Percentiles rank a stretch among this genome's conserved stretches.
These are phyloP conservation scores for Globisporangium iwayamae DNA, from an alignment of 352 stramenopile genomes.

Conservation along the genomic window DNA sequence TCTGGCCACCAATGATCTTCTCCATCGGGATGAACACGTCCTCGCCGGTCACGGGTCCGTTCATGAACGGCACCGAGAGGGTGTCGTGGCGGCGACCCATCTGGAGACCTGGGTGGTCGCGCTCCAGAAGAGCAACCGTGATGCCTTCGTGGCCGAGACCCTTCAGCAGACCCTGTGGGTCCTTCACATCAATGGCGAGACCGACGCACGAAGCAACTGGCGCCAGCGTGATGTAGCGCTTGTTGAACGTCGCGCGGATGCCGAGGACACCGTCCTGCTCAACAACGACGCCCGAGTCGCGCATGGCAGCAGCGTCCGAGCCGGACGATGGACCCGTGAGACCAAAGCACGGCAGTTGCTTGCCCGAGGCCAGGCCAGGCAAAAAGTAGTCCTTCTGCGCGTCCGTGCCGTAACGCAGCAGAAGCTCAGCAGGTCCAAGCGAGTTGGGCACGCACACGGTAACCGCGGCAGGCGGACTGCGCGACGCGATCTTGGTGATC, in stretches of 20 bases:
- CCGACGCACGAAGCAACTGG: constrained; percentile 96
- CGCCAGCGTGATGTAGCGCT: constrained; percentile 98
- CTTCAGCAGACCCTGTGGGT: constrained; percentile 94
- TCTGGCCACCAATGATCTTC: constrained; percentile 96
- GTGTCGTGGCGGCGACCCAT: constrained; percentile 97
- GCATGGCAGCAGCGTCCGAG: constrained; percentile 94
- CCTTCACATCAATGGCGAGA: constrained; percentile 95
- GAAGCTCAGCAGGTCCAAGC: constrained; percentile 93
- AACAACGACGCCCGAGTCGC: constrained; percentile 92
- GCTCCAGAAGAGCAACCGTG: constrained; percentile 95
- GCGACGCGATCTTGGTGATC: constrained; percentile 92
- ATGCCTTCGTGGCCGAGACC: constrained; percentile 93
- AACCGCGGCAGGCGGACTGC: constrained; percentile 87
- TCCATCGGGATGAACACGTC: constrained; percentile 98
- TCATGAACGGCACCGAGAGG: constrained; percentile 97
- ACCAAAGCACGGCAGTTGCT: constrained; percentile 97
- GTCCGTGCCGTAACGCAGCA: constrained; percentile 94
- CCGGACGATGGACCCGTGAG: constrained; percentile 94
- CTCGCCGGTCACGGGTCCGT: constrained; percentile 94
- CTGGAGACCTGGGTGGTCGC: constrained; percentile 90
- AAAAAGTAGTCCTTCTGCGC: constrained; percentile 97
- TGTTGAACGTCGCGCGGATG: constrained; percentile 96
- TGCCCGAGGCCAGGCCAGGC: constrained; percentile 90
- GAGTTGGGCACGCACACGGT: constrained; percentile 98
- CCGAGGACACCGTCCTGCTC: constrained; percentile 94